Evolutionary conservation across 1,284 basidiomycete species (phyloP), one percentile per base, ranked within the genome.

Genomic region (Crucibulum cyathiforme): DNA sequence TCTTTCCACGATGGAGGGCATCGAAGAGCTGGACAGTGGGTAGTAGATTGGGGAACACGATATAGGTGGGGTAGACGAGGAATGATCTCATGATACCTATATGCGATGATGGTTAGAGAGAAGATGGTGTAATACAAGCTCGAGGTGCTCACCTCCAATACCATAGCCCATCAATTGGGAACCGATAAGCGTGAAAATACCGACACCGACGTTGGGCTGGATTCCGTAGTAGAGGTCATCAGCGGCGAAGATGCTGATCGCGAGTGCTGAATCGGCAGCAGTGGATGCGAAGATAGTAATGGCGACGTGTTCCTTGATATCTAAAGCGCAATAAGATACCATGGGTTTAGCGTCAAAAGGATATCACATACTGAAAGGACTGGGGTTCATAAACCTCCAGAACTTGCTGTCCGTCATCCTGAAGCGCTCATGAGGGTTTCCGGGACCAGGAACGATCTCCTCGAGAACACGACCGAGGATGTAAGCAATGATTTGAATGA

Each of bases 241-340:
- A 17, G 82, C 80, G 5, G 83, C 84, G 53, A 85, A 81, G 58
- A 87, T 77, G 51, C 72, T 78, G 56, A 80, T 81, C 6, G 84
- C 84, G 48, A 83, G 71, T 0, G 85, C 84, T 2, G 81, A 80
- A 7, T 76, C 73, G 3, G 81, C 76, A 2, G 84, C 82, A 7
- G 85, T 85, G 17, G 82, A 78, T 6, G 82, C 72, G 72, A 88
- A 84, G 61, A 88, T 86, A 13, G 82, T 83, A 58, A 86, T 84
- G 5, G 84, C 81, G 39, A 85, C 83, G 67, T 88, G 85, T 67
- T 89, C 86, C 74, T 85, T 85, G 67, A 86, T 76, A 68, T 87
- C 82, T 83, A 36, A 34, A 50, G 10, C 15, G 2, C 9, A 31
- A 34, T 48, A 3, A 50, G 48, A 31, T 3, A 19, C 31, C 9